Base-by-base conservation (phyloP, 2,329 filamentous ascomycete genomes). In the Fusarium sacchari region DNA sequence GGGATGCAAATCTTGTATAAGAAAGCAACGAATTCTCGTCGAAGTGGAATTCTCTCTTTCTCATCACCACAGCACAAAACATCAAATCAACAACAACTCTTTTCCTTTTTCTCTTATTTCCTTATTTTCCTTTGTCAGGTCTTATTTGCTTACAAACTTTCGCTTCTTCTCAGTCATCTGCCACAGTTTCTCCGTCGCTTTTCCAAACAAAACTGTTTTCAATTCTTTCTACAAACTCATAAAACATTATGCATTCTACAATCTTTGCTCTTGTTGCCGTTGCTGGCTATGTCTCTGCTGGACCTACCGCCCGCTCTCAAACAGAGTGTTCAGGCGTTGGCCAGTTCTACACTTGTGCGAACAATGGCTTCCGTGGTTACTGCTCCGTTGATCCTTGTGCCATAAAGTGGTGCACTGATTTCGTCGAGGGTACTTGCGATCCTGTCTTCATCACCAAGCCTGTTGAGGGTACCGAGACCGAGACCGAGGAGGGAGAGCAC, bases 41-140 rank as follows among this genome's bases (percentile, higher is more conserved):
- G 42, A 57, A 37, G 49, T 46, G n/a, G 8, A 26, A 7, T 40
- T 55, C 64, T 37, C 39, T 32, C 26, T 55, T 55, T 68, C 64
- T 73, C 67, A 68, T 72, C 62, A 73, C 73, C 71, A 74, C 55
- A 72, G 37, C 49, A 55, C 36, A 74, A 64, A 74, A 58, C 59
- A 61, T 49, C 64, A 71, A 56, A 59, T 55, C 58, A 73, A 60
- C 49, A 52, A 59, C 37, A 43, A 28, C 52, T 14, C 22, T 39
- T 50, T 60, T 14, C 30, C 22, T 60, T 61, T 61, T 50, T 39
- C 24, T 57, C 55, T 43, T 49, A 7, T 68, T 67, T 64, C 52
- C 61, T 72, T 57, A 61, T 73, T 71, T 71, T 72, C 71, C 62
- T 73, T 74, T 71, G 71, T 74, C 43, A 50, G 46, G 58, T 74